These are phyloP conservation scores for Lavandula angustifolia DNA, from an alignment of 257 asterid genomes.

Conservation along the genomic window DNA sequence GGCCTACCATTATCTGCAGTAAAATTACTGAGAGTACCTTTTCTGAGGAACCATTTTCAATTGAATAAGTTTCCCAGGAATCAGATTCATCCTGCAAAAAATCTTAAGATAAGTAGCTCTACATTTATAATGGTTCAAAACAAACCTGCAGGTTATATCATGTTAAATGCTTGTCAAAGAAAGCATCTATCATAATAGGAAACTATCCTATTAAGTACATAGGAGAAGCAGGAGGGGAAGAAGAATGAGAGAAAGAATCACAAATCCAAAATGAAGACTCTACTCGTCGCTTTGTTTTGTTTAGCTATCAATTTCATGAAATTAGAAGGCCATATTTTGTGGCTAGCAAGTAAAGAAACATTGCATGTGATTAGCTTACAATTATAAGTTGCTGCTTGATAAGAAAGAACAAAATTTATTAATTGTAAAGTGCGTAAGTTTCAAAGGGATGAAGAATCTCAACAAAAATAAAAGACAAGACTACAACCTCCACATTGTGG, in stretches of 20 bases:
- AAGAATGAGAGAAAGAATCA: no score
- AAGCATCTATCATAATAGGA: slow-evolving; percentile 9
- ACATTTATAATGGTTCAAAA: slow-evolving; percentile 14
- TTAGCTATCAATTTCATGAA: slow-evolving; percentile 2
- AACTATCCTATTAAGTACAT: not conserved
- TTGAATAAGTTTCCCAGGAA: slow-evolving; percentile 67
- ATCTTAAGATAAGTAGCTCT: slow-evolving; percentile 14
- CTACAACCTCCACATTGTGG: not conserved
- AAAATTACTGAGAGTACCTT: slow-evolving; percentile 50
- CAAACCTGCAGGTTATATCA: slow-evolving; percentile 7
- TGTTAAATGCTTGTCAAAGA: slow-evolving; percentile 23
- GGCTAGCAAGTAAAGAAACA: not conserved
- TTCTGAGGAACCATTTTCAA: slow-evolving; percentile 46
- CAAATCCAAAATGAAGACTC: not conserved
- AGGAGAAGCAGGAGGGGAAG: slow-evolving; percentile 13
- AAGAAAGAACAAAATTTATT: not conserved
- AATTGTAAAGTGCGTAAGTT: not conserved
- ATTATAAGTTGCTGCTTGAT: not conserved
- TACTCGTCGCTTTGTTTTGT: slow-evolving; percentile 24
- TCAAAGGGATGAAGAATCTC: not conserved
- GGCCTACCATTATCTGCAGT: slow-evolving; percentile 25
- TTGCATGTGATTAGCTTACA: slow-evolving; percentile 5
- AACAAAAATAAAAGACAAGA: not conserved
- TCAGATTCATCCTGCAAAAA: slow-evolving; percentile 83
- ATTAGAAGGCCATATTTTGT: not conserved